phyloP scores from a whole-genome alignment of 768 basidiomycete species.

The Daedaleopsis nitida region DNA sequence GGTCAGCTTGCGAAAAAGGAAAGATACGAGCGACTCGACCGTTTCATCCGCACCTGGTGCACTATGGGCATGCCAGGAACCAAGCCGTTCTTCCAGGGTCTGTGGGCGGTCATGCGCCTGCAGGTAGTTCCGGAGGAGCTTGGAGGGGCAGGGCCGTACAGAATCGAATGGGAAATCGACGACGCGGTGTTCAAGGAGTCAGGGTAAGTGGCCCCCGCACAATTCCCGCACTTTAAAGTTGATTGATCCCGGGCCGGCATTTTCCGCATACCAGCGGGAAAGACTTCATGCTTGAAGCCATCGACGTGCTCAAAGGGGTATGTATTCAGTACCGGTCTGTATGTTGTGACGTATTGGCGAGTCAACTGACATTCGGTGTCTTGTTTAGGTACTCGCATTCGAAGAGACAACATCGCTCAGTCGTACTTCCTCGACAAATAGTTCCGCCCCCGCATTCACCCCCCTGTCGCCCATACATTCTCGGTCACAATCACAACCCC shows the following conservation, averaged over 20 bases:
- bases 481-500: conserved; percentile 58
- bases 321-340: conserved; percentile 31
- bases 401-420: conserved; percentile 55
- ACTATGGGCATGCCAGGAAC: conserved; percentile 87
- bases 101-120: conserved; percentile 79
- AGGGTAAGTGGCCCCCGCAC: conserved; percentile 60
- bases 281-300: conserved; percentile 92
- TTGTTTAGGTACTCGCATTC: conserved; percentile 63
- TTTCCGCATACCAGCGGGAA: conserved; percentile 63
- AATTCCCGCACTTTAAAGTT: conserved; percentile 19
- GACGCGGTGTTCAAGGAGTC: conserved; percentile 94
- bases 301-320: conserved; percentile 89
- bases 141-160: conserved; percentile 74
- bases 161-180: conserved; percentile 89
- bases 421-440: conserved; percentile 29
- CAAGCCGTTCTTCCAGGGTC: conserved; percentile 79
- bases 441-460: conserved; percentile 36
- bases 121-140: conserved; percentile 79
- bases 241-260: conserved; percentile 24
- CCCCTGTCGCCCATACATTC: conserved; percentile 47
- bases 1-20: conserved; percentile 73
- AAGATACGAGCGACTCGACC: conserved; percentile 71
- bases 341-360: conserved; percentile 16
- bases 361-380: conserved; percentile 6
- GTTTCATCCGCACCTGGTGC: conserved; percentile 83